These are phyloP conservation scores for Boletellus sp. DNA, from an alignment of 768 basidiomycete species.

Conservation along the genomic window DNA sequence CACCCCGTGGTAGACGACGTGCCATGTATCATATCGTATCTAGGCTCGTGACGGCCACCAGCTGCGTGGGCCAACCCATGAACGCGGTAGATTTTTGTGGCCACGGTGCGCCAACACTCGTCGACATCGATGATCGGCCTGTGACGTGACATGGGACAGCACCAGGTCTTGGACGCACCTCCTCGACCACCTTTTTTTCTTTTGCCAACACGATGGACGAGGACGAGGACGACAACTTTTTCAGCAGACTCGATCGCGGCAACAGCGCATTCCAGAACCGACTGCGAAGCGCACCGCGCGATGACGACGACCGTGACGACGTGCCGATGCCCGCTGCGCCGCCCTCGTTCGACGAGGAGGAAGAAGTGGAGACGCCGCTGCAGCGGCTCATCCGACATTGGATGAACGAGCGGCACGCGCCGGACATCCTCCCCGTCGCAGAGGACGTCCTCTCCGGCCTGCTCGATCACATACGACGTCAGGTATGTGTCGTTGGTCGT, in stretches of 20 bases:
- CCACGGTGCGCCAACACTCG: no score
- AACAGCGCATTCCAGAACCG: slow-evolving; percentile 32
- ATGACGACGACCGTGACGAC: slow-evolving; percentile 29
- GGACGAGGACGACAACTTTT: slow-evolving; percentile 29
- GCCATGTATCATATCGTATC: slow-evolving; percentile 12
- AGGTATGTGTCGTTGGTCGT: slow-evolving; percentile 55
- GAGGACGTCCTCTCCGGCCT: slow-evolving; percentile 62
- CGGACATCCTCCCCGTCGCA: slow-evolving; percentile 73
- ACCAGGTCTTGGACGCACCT: background rate
- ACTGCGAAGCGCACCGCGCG: slow-evolving; percentile 32
- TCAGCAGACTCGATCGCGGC: slow-evolving; percentile 21
- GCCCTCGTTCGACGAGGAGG: slow-evolving; percentile 31
- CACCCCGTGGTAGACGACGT: background rate
- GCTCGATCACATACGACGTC: slow-evolving; percentile 75
- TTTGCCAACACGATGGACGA: slow-evolving; percentile 14
- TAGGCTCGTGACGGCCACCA: no score
- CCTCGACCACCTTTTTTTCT: background rate
- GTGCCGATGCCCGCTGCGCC: slow-evolving; percentile 28
- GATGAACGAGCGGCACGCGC: slow-evolving; percentile 82
- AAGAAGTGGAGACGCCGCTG: slow-evolving; percentile 51
- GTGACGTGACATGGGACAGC: background rate
- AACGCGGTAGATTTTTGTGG: no score
- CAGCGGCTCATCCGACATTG: slow-evolving; percentile 75
- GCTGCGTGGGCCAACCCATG: no score
- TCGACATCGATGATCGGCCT: no score